phyloP scores from a whole-genome alignment of 345 rosid species.

The Citrus unshiu region DNA sequence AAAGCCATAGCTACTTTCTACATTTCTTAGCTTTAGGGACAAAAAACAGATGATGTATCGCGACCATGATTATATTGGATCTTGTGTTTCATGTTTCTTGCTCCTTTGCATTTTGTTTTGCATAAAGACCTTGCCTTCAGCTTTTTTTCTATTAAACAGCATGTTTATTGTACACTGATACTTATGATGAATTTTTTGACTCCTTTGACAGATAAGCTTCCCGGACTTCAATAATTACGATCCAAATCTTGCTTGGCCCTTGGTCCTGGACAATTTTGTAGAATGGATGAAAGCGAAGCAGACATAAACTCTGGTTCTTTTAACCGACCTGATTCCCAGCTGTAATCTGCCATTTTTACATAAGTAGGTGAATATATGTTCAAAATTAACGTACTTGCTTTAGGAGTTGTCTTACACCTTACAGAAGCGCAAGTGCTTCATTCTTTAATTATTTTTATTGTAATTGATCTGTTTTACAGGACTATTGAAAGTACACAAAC shows the following conservation, averaged over 20 bases:
- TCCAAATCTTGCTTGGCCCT: constrained; percentile 96
- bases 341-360: constrained; percentile 36
- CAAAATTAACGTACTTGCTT: not conserved
- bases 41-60: not conserved
- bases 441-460: not conserved
- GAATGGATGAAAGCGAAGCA: constrained; percentile 90
- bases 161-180: not conserved
- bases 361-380: constrained; percentile 24
- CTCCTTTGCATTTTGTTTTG: not conserved
- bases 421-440: not conserved
- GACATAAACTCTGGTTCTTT: constrained; percentile 32
- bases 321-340: constrained; percentile 35
- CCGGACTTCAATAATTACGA: constrained; percentile 74
- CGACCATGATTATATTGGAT: not conserved
- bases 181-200: constrained; percentile 6
- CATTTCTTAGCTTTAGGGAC: not conserved
- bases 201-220: constrained; percentile 74
- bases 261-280: constrained; percentile 96
- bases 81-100: not conserved
- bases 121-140: not conserved
- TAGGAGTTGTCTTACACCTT: not conserved
- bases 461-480: constrained; percentile 34
- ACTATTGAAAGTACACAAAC: constrained; percentile 19
- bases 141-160: not conserved
- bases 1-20: not conserved